These are phyloP conservation scores for Acanthochlamys bracteata DNA, from an alignment of 106 monocot genomes.

Conservation along the genomic window DNA sequence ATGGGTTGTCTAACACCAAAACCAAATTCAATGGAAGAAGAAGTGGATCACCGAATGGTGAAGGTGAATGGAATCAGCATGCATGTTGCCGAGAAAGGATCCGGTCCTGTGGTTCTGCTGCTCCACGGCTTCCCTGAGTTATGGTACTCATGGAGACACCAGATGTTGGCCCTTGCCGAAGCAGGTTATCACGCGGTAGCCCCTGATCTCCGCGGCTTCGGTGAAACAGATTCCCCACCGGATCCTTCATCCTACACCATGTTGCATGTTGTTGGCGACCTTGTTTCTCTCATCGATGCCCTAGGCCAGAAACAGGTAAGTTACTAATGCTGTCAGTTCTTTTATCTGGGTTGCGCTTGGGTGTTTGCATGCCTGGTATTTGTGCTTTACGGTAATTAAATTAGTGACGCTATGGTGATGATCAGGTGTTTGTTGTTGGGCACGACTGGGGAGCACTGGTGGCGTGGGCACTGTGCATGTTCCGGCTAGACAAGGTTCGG, in stretches of 20 bases:
- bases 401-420: too few relatives aligned
- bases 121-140: slow-evolving; percentile 61
- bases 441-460: slow-evolving; percentile 64
- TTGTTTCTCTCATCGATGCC: slow-evolving; percentile 8
- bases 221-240: slow-evolving; percentile 23
- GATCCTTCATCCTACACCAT: slow-evolving; percentile 3
- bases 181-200: slow-evolving; percentile 40
- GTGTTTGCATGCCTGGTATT: too few relatives aligned
- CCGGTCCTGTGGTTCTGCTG: slow-evolving; percentile 37
- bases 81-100: slow-evolving; percentile 51
- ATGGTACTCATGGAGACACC: slow-evolving; percentile 66
- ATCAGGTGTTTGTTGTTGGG: slow-evolving; percentile 52
- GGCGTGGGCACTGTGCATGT: slow-evolving; percentile 44
- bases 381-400: too few relatives aligned
- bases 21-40: too few relatives aligned
- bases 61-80: slow-evolving; percentile 41
- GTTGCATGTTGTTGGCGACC: slow-evolving; percentile 14
- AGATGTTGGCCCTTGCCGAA: slow-evolving; percentile 34
- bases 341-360: too few relatives aligned
- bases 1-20: too few relatives aligned
- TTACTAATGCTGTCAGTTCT: too few relatives aligned
- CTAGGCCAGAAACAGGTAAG: too few relatives aligned
- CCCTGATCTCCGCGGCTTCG: slow-evolving; percentile 50
- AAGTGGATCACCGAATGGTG: slow-evolving; percentile 17
- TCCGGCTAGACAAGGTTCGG: slow-evolving; percentile 42